Conservation (phyloP, 2,329 filamentous ascomycete genomes). For the Exophiala sideris region DNA sequence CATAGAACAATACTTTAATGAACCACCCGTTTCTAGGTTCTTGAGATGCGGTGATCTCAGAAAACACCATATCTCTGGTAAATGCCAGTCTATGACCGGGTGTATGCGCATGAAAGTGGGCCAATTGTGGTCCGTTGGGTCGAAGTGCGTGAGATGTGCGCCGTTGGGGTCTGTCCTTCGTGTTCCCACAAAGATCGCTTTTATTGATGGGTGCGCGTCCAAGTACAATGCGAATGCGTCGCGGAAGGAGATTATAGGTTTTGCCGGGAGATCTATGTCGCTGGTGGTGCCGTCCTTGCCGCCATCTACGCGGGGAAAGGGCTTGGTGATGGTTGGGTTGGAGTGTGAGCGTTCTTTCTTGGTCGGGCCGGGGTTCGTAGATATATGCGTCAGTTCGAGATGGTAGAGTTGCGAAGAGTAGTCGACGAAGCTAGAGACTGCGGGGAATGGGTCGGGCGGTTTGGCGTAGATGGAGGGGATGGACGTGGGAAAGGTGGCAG, state of each 20-base stretch:
- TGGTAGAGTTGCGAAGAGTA: conserved; percentile 65
- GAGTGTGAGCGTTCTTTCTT: conserved; percentile 24
- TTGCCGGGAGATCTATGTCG: conserved; percentile 1
- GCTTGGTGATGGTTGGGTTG: conserved; percentile 15
- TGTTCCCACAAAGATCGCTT: conserved; percentile 83
- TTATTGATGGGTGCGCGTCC: conserved; percentile 48
- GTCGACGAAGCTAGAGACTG: conserved; percentile 81
- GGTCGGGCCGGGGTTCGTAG: conserved; percentile 51
- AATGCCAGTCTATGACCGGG: conserved; percentile 97
- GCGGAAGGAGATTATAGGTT: conserved; percentile 58
- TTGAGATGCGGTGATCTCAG: conserved; percentile 61
- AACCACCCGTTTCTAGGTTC: conserved; percentile 31
- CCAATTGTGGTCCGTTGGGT: conserved; percentile 85
- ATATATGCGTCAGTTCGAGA: conserved; percentile 71
- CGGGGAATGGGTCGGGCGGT: conserved; percentile 74
- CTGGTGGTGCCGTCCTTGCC: not conserved
- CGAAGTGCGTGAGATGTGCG: conserved; percentile 72
- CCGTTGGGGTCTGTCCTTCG: conserved; percentile 90
- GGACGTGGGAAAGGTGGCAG: conserved; percentile 39
- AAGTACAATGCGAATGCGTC: conserved; percentile 77
- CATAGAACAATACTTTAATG: conserved; percentile 73
- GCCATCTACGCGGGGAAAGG: not conserved
- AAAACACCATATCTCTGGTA: conserved; percentile 89
- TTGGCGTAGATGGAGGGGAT: conserved; percentile 88
- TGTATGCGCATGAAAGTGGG: conserved; percentile 89